Conservation (phyloP, 176 grass and related monocot genomes). For the bread wheat (Triticum aestivum) region IWGSC_CS_RefSeq_v2.1 NC_057813.1:725842637-725843136, state of each 20-base stretch:
- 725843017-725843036: slow-evolving; percentile 52
- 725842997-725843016: slow-evolving; percentile 47
- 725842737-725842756: slow-evolving; percentile 52
- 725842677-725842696: slow-evolving; percentile 55
- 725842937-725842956: slow-evolving; percentile 34
- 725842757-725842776: slow-evolving; percentile 39
- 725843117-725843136: slow-evolving; percentile 53
- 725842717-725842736: slow-evolving; percentile 47
- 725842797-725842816: slow-evolving; percentile 9
- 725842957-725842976: slow-evolving; percentile 27
- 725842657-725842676: slow-evolving; percentile 38
- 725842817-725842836: slow-evolving; percentile 55
- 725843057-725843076: slow-evolving; percentile 41
- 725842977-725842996: slow-evolving; percentile 47
- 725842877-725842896: slow-evolving; percentile 32
- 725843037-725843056: slow-evolving; percentile 28
- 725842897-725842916: slow-evolving; percentile 4
- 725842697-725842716: slow-evolving; percentile 48
- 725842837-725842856: slow-evolving; percentile 34
- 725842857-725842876: slow-evolving; percentile 34
- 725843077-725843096: slow-evolving; percentile 47
- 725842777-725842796: slow-evolving; percentile 18
- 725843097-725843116: slow-evolving; percentile 37
- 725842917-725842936: slow-evolving; percentile 38
- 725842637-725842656: neutral